phyloP scores from a whole-genome alignment of 306 rosid species.

The Sechiopsis laciniata region DNA sequence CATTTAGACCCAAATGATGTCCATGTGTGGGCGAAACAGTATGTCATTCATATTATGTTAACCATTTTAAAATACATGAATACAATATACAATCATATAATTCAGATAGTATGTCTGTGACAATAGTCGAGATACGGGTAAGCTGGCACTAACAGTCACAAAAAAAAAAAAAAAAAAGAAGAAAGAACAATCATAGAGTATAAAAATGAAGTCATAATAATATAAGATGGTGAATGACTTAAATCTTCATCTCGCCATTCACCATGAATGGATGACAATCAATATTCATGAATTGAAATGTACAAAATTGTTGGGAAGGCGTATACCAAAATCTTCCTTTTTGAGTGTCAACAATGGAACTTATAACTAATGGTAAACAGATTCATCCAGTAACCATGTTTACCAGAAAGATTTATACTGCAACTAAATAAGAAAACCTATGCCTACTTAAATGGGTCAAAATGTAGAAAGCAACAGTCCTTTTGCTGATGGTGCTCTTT shows the following conservation, averaged over 20 bases:
- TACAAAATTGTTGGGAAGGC: not conserved
- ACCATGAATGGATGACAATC: not conserved
- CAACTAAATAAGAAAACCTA: not conserved
- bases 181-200: too few species aligned
- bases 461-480: not conserved
- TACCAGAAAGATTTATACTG: not conserved
- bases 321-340: conserved; percentile 10
- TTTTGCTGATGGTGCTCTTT: conserved; percentile 1
- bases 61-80: not conserved
- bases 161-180: too few species aligned
- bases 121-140: too few species aligned
- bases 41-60: not conserved
- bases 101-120: too few species aligned
- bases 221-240: too few species aligned
- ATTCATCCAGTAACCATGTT: not conserved
- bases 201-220: too few species aligned
- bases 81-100: too few species aligned
- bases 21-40: not conserved
- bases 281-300: not conserved
- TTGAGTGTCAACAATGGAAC: not conserved
- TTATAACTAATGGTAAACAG: not conserved
- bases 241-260: too few species aligned
- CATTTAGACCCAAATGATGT: not conserved
- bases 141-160: too few species aligned
- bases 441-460: not conserved